These are phyloP conservation scores for Apophysomyces elegans DNA, from an alignment of 371 early-diverging fungal species.

Conservation along the genomic window DNA sequence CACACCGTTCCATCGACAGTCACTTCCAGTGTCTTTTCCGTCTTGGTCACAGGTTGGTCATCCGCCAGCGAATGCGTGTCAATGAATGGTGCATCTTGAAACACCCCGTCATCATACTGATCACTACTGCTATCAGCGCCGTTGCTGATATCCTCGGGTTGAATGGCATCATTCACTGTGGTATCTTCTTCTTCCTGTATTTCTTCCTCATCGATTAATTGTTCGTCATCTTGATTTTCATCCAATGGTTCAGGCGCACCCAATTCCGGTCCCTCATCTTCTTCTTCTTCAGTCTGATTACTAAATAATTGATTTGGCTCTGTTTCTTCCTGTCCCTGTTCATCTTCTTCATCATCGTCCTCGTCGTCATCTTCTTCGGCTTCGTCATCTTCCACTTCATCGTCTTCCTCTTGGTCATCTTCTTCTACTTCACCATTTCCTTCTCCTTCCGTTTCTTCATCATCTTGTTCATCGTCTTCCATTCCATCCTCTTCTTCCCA, in stretches of 20 bases:
- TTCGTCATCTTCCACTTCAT: too few relatives aligned
- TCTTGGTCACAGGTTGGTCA: neutral
- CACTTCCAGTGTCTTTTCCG: neutral
- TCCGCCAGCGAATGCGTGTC: neutral
- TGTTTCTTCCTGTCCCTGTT: neutral
- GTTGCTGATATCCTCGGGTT: neutral
- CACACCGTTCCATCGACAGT: neutral
- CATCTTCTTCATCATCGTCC: neutral
- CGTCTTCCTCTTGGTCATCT: too few relatives aligned
- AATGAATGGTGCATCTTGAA: neutral
- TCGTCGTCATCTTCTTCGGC: too few relatives aligned
- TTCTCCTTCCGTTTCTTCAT: too few relatives aligned
- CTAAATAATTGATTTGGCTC: neutral
- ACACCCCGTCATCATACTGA: neutral
- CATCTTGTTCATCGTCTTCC: too few relatives aligned
- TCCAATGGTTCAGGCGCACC: neutral
- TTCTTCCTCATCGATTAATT: neutral
- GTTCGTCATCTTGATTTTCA: neutral
- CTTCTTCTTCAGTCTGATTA: neutral
- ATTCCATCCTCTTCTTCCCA: too few relatives aligned
- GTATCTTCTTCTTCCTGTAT: too few relatives aligned
- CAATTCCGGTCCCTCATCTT: constrained; percentile 2
- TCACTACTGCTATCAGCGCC: neutral
- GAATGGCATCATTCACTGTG: too few relatives aligned
- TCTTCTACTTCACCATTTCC: too few relatives aligned